Conservation (phyloP, 257 asterid species). For the Gentiana dahurica region DNA sequence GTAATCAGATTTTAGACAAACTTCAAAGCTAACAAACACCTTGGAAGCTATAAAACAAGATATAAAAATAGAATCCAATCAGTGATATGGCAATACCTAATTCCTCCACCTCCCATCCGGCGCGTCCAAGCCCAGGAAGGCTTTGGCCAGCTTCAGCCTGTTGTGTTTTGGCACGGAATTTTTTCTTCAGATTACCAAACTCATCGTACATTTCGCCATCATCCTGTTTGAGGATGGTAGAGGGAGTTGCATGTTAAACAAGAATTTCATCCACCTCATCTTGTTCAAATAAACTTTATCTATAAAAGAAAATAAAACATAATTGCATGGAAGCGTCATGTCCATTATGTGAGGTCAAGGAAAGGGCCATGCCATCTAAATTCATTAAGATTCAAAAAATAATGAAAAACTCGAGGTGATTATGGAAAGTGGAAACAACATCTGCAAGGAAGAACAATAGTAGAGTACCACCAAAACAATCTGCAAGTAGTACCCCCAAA, state of each 20-base stretch:
- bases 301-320: too few relatives aligned
- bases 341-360: too few relatives aligned
- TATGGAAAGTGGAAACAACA: too few relatives aligned
- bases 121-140: conserved; percentile 89
- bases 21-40: neutral
- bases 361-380: too few relatives aligned
- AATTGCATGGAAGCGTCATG: too few relatives aligned
- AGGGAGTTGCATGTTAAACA: neutral
- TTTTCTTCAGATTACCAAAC: conserved; percentile 97
- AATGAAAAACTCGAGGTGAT: too few relatives aligned
- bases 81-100: conserved; percentile 33
- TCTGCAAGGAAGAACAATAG: too few relatives aligned
- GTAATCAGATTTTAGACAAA: neutral
- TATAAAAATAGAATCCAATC: neutral
- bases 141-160: conserved; percentile 53
- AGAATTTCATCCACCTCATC: neutral
- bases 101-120: conserved; percentile 98
- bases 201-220: conserved; percentile 99
- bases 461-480: too few relatives aligned
- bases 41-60: neutral
- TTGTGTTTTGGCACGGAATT: conserved; percentile 81
- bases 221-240: conserved; percentile 41
- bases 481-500: too few relatives aligned
- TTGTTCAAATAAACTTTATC: neutral
- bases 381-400: too few relatives aligned